A percentile compares a stretch with the other conserved stretches of the same genome.
Conservation (phyloP, 208 protist species). For the Leishmania gerbilli region DNA sequence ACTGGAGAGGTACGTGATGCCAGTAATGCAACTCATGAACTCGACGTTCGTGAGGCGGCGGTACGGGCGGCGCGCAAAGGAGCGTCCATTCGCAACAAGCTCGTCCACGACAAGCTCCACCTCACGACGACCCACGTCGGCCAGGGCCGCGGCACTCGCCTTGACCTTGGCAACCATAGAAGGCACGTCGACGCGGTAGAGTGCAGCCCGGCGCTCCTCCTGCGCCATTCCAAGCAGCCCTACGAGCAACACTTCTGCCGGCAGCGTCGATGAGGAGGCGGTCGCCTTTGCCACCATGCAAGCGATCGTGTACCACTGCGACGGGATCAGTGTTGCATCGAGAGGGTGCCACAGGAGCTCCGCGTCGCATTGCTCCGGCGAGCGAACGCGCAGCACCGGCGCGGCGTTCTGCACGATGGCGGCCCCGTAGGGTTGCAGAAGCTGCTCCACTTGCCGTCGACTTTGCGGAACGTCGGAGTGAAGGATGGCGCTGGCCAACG, state of each 20-base stretch:
- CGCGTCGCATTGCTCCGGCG: slow-evolving; percentile 18
- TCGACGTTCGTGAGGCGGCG: slow-evolving; percentile 65
- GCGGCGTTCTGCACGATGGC: slow-evolving; percentile 56
- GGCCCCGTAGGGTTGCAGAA: slow-evolving; percentile 52
- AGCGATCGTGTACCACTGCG: slow-evolving; percentile 46
- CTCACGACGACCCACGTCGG: slow-evolving; percentile 55
- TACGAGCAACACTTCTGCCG: slow-evolving; percentile 20
- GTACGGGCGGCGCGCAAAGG: slow-evolving; percentile 71
- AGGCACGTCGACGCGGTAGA: slow-evolving; percentile 30
- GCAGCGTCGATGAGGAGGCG: neutral
- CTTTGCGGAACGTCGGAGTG: slow-evolving; percentile 36
- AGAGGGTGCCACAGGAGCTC: slow-evolving; percentile 57
- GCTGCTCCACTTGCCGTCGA: slow-evolving; percentile 29
- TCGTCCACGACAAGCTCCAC: slow-evolving; percentile 68
- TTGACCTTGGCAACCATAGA: slow-evolving; percentile 7
- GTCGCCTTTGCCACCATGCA: slow-evolving; percentile 17
- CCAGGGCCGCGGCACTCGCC: neutral
- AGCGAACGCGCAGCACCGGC: slow-evolving; percentile 45
- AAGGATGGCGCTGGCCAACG: slow-evolving; percentile 36
- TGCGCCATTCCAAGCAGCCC: slow-evolving; percentile 30
- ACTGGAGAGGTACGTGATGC: slow-evolving; percentile 56
- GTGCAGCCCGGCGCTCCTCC: slow-evolving; percentile 35
- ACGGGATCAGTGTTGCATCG: slow-evolving; percentile 76
- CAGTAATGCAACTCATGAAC: slow-evolving; percentile 71
- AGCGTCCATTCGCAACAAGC: slow-evolving; percentile 51